phyloP scores from a whole-genome alignment of 164 flowering plant genomes.

The Liquidambar formosana region DNA sequence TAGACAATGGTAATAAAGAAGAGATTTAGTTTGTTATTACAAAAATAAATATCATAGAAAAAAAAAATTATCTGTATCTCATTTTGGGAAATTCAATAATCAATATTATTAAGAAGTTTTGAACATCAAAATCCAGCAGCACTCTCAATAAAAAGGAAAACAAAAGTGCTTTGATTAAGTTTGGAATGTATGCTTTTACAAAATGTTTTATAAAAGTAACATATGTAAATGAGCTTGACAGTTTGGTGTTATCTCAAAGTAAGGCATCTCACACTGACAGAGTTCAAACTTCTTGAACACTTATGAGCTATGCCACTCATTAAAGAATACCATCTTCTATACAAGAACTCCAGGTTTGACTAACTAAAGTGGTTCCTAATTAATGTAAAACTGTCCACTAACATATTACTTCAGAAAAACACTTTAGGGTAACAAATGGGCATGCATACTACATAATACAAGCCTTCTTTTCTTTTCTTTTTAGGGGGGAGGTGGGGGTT shows the following conservation, averaged over 20 bases:
- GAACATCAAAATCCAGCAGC: background rate
- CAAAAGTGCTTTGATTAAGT: background rate
- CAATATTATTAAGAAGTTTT: background rate
- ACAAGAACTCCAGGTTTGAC: too few species aligned
- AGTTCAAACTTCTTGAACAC: too few species aligned
- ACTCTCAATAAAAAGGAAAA: background rate
- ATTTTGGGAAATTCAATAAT: background rate
- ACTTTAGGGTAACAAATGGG: background rate
- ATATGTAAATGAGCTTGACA: background rate
- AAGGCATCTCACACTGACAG: too few species aligned
- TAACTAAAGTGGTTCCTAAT: background rate
- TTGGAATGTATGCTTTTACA: background rate
- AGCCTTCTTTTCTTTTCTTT: too few species aligned
- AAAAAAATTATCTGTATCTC: background rate
- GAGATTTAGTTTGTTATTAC: background rate
- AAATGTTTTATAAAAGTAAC: background rate
- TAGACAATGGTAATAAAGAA: slow-evolving; percentile 16
- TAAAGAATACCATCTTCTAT: too few species aligned
- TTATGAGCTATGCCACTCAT: too few species aligned
- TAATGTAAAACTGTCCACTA: background rate
- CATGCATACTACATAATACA: too few species aligned
- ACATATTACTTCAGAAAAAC: background rate
- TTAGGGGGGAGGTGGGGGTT: too few species aligned
- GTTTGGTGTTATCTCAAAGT: background rate
- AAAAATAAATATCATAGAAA: background rate